Percentiles rank a stretch among this genome's conserved stretches.
These are phyloP conservation scores for Leccinellum albellum DNA, from an alignment of 768 basidiomycete species.

Conservation along the genomic window DNA sequence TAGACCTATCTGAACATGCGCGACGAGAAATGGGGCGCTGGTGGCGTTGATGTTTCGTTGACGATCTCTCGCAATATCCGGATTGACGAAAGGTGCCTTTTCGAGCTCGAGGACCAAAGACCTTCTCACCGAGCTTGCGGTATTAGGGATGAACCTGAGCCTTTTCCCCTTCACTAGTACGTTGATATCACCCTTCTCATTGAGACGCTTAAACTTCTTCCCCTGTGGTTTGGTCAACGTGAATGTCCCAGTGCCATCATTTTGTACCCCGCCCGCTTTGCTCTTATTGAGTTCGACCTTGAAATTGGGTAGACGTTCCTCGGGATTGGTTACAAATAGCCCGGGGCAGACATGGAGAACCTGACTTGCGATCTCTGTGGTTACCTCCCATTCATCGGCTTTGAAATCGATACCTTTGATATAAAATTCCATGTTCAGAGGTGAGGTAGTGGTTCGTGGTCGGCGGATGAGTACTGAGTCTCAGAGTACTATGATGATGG, in stretches of 20 bases:
- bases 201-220: constrained; percentile 43
- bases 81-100: constrained; percentile 55
- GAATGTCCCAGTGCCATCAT: constrained; percentile 49
- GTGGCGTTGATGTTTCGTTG: constrained; percentile 41
- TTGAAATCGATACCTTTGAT: constrained; percentile 33
- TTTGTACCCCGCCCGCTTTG: constrained; percentile 48
- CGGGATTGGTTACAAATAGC: constrained; percentile 20
- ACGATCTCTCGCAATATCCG: constrained; percentile 50
- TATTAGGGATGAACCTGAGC: constrained; percentile 28
- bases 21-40: constrained; percentile 49
- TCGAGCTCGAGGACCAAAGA: constrained; percentile 36
- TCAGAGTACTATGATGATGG: no score
- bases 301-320: constrained; percentile 52
- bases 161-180: constrained; percentile 41
- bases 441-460: background rate
- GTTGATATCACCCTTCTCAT: constrained; percentile 34
- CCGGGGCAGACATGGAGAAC: constrained; percentile 48
- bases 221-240: constrained; percentile 34
- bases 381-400: constrained; percentile 53
- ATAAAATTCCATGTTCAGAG: constrained; percentile 36
- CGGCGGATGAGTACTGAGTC: background rate
- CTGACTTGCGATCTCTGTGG: constrained; percentile 44
- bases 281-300: constrained; percentile 49
- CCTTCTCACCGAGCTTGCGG: constrained; percentile 2
- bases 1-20: constrained; percentile 64